Evolutionary conservation across 768 basidiomycete genomes (phyloP).

Genomic region (Kwoniella bestiolae): DNA sequence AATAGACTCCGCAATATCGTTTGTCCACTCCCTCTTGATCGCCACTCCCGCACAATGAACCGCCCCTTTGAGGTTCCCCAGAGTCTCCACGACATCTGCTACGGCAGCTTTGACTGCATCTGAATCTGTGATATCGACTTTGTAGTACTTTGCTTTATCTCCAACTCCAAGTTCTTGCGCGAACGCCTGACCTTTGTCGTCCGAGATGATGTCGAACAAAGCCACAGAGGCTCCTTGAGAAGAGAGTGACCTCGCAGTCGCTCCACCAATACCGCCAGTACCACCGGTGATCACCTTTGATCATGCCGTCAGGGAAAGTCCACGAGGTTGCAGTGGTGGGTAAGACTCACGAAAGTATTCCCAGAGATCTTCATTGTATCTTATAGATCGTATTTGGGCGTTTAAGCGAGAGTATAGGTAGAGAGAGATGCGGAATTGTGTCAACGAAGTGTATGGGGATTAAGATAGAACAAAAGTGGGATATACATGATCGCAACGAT

Average conservation of each 20-base stretch:
- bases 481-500: background rate
- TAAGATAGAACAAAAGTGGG: no score
- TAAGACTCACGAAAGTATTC: constrained; percentile 41
- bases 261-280: constrained; percentile 49
- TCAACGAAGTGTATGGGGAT: no score
- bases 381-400: background rate
- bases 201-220: constrained; percentile 48
- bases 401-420: background rate
- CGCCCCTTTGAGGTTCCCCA: constrained; percentile 34
- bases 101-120: constrained; percentile 41
- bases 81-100: constrained; percentile 23
- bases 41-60: constrained; percentile 44
- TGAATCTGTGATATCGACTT: constrained; percentile 45
- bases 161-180: constrained; percentile 23
- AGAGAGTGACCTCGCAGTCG: constrained; percentile 28
- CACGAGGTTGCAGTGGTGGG: background rate
- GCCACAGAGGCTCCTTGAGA: constrained; percentile 40
- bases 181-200: constrained; percentile 37
- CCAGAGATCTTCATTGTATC: constrained; percentile 40
- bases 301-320: background rate
- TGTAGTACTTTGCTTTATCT: constrained; percentile 39
- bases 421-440: no score
- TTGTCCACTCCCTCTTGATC: constrained; percentile 35
- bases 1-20: constrained; percentile 37
- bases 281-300: constrained; percentile 48